phyloP scores from a whole-genome alignment of 1,139 yeast genomes.

The Spencermartinsiella ligniputridi region DNA sequence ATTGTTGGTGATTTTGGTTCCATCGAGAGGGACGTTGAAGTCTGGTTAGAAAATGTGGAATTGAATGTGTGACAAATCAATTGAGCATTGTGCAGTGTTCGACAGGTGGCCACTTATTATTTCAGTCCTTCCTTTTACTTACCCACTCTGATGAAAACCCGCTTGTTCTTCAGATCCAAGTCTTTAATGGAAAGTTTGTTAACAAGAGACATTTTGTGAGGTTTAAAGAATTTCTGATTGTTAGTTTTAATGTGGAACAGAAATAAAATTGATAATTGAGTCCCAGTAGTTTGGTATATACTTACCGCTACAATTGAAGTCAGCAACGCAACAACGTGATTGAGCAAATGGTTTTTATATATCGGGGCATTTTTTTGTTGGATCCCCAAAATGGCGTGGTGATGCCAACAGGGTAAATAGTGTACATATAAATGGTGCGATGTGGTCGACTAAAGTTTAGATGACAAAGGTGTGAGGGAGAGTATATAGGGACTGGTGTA shows the following conservation, averaged over 20 bases:
- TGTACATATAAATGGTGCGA: too few species aligned
- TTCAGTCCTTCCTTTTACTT: too few species aligned
- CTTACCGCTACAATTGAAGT: neutral
- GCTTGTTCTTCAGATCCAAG: conserved; percentile 75
- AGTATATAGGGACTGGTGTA: too few species aligned
- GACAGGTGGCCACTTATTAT: too few species aligned
- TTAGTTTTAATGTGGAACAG: too few species aligned
- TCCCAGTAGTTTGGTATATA: too few species aligned
- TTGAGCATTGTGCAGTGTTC: too few species aligned
- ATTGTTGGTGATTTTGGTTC: conserved; percentile 93
- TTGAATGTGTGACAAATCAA: neutral
- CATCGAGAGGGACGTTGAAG: conserved; percentile 97
- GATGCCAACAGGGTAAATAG: too few species aligned
- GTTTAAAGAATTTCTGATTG: neutral
- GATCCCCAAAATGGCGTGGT: neutral
- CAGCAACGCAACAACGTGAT: conserved; percentile 1
- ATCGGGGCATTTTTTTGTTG: neutral
- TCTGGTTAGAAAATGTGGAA: conserved; percentile 34
- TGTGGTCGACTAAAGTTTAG: too few species aligned
- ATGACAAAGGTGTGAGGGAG: too few species aligned
- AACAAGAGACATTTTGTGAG: conserved; percentile 69
- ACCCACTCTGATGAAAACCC: conserved; percentile 92
- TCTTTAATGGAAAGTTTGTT: conserved; percentile 89
- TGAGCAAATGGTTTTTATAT: neutral
- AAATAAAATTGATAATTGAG: too few species aligned